Evolutionary conservation across 148 eudicot genomes (phyloP), one percentile per base, ranked within the genome.

Genomic region (Bassia scoparia): DNA sequence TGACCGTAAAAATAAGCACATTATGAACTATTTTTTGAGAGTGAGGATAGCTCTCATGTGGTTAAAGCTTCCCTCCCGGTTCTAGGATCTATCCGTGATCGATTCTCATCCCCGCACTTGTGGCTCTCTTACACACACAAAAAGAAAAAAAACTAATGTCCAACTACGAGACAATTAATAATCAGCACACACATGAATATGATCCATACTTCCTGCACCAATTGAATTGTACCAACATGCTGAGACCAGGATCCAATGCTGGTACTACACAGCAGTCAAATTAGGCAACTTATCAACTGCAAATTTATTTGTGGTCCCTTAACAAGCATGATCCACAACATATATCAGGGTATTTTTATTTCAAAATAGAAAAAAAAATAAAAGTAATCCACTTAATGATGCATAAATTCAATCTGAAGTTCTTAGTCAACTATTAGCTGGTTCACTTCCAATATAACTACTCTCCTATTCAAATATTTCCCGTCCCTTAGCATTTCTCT

Each of bases 201-300:
- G 68, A 68, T 44, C n/a, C 80, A 65, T 81, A 91, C 99, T 91
- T 83, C 91, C 99, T 37, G 91, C 74, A 78, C 97, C 97, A 75
- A 95, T 89, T 95, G 99, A 82, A 91, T 95, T 37, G 99, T 91
- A 43, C 99, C 99, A 74, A 86, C 63, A 82, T 95, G 99, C 81
- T 95, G 84, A 71, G 99, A 97, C 99, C 99, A 44, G 82, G 83
- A 64, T 84, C 86, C 46, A 79, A n/a, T n/a, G n/a, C n/a, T 63
- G 26, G 70, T 71, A 63, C 74, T 74, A 68, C 84, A 83, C 96
- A 91, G 72, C 96, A 87, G 41, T 30, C 66, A 75, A 95, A 95
- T 64, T 87, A 82, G 43, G 99, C 78, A 95, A 76, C 60, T 58
- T 74, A 73, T 88, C 87, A 79, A 91, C 97, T 74, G 99, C 99